Evolutionary conservation across 2,329 filamentous ascomycete genomes (phyloP).

Genomic region (Ophioceras dolichostomum): DNA sequence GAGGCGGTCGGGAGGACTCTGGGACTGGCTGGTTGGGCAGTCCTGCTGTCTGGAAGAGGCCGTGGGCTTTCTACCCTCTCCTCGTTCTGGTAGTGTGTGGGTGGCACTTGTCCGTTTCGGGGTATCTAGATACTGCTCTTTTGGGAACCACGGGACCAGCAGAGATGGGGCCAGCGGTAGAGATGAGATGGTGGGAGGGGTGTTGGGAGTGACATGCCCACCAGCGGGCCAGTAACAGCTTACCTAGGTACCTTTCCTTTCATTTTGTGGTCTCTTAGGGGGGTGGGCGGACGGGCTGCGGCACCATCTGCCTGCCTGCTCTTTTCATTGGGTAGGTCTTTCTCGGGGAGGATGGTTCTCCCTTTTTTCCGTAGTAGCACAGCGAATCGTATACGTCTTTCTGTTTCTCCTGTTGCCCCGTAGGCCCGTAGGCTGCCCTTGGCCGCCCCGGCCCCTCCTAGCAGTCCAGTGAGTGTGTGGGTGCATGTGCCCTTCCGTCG

Average conservation of each 20-base stretch:
- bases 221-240: too few relatives aligned
- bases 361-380: neutral
- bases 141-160: conserved; percentile 13
- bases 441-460: too few relatives aligned
- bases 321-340: conserved; percentile 1
- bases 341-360: neutral
- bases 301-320: too few relatives aligned
- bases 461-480: neutral
- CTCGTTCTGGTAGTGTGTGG: too few relatives aligned
- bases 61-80: too few relatives aligned
- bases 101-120: conserved; percentile 20
- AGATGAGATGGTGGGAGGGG: too few relatives aligned
- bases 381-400: conserved; percentile 1
- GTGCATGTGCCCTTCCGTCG: too few relatives aligned
- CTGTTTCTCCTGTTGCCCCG: too few relatives aligned
- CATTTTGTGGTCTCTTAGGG: neutral
- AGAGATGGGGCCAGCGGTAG: neutral
- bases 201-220: neutral
- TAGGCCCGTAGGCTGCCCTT: neutral
- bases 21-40: too few relatives aligned
- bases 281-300: conserved; percentile 1
- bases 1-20: too few relatives aligned
- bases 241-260: too few relatives aligned
- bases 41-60: too few relatives aligned
- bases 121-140: conserved; percentile 21